phyloP scores from a whole-genome alignment of 257 asterid species.

The Solanum sparsipilum region DNA sequence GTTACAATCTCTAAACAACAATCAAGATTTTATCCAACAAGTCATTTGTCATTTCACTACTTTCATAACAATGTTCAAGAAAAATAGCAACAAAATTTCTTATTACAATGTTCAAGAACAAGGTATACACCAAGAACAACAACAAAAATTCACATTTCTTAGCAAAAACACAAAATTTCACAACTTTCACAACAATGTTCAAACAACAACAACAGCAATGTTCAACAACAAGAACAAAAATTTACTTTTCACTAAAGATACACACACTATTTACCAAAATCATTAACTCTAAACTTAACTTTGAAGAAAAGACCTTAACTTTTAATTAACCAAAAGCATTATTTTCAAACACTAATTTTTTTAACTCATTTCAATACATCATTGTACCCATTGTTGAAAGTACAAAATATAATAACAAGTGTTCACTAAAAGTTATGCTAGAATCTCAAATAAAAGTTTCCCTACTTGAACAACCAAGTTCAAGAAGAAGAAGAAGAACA shows the following conservation, averaged over 20 bases:
- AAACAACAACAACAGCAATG: neutral
- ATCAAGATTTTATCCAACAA: neutral
- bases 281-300: neutral
- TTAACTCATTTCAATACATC: neutral
- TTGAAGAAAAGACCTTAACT: neutral
- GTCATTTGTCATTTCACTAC: neutral
- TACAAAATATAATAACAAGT: neutral
- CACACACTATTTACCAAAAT: neutral
- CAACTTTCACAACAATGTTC: neutral
- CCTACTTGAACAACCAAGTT: neutral
- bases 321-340: neutral
- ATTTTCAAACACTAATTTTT: neutral
- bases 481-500: too few species aligned
- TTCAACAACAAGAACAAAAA: neutral
- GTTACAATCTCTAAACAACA: neutral
- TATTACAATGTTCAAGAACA: neutral
- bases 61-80: neutral
- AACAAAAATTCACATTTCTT: neutral
- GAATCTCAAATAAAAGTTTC: neutral
- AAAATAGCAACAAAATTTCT: neutral
- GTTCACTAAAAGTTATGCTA: neutral
- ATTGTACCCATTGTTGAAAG: neutral
- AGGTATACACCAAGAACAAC: neutral
- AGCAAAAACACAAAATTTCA: neutral
- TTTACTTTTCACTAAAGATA: neutral